phyloP scores from a whole-genome alignment of 306 rosid species.

The Sicyos baderoa region DNA sequence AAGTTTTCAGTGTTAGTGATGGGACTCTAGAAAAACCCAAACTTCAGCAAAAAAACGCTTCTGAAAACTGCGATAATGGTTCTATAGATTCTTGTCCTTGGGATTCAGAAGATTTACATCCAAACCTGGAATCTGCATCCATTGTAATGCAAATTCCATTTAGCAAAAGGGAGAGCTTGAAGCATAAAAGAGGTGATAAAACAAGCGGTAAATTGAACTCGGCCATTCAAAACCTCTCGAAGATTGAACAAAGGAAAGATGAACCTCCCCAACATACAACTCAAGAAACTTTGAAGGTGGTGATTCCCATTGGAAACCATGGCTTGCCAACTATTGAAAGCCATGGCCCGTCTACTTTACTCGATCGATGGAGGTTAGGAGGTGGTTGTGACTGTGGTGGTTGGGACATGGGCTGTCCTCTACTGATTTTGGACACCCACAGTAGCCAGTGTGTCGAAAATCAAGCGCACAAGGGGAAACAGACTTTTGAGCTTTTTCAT shows the following conservation, averaged over 20 bases:
- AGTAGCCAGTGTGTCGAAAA: slow-evolving; percentile 39
- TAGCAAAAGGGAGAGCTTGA: slow-evolving; percentile 52
- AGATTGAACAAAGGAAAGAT: slow-evolving; percentile 34
- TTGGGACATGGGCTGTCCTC: slow-evolving; percentile 98
- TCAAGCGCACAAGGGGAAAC: slow-evolving; percentile 39
- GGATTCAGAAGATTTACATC: slow-evolving; percentile 37
- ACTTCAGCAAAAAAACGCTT: slow-evolving; percentile 36
- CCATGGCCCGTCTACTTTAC: slow-evolving; percentile 63
- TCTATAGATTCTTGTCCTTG: slow-evolving; percentile 28
- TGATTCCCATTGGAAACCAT: slow-evolving; percentile 73
- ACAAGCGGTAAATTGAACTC: slow-evolving; percentile 25
- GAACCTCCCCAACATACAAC: slow-evolving; percentile 26
- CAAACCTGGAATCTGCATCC: slow-evolving; percentile 63
- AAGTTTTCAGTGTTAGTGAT: slow-evolving; percentile 25
- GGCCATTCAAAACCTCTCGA: slow-evolving; percentile 34
- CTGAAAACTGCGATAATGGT: slow-evolving; percentile 27
- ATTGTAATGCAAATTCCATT: slow-evolving; percentile 61
- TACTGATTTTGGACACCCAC: slow-evolving; percentile 62
- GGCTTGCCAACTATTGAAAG: slow-evolving; percentile 55
- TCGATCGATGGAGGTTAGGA: slow-evolving; percentile 74
- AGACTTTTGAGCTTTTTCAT: slow-evolving; percentile 53
- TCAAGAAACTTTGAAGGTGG: slow-evolving; percentile 60
- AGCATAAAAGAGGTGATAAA: slow-evolving; percentile 35
- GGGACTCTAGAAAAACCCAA: slow-evolving; percentile 33
- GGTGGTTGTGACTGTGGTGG: slow-evolving; percentile 98